phyloP scores from a whole-genome alignment of 371 early-diverging fungal genomes.

The Mucor plumbeus region DNA sequence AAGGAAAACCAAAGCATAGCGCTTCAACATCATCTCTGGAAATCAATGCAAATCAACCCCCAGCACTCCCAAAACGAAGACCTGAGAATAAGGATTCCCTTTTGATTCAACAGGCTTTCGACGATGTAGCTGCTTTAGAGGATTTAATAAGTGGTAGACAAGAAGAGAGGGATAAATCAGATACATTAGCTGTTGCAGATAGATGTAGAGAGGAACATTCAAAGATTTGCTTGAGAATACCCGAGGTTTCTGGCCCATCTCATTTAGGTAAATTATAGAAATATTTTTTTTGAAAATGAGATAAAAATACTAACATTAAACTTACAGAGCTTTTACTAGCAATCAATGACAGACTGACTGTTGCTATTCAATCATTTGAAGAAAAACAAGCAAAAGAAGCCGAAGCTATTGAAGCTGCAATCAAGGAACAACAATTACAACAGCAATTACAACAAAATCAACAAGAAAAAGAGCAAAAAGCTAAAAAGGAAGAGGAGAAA shows the following conservation, averaged over 20 bases:
- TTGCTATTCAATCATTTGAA: constrained; percentile 30
- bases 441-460: constrained; percentile 3
- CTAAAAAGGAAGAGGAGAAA: constrained; percentile 1
- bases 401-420: constrained; percentile 1
- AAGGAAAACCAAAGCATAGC: constrained; percentile 3
- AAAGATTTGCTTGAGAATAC: constrained; percentile 39
- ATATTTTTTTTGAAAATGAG: background rate
- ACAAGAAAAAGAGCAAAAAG: background rate
- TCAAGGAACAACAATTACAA: background rate
- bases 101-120: constrained; percentile 12
- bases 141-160: background rate
- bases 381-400: constrained; percentile 13
- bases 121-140: constrained; percentile 8
- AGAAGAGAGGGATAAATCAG: background rate
- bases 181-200: background rate
- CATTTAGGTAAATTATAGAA: constrained; percentile 42
- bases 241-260: constrained; percentile 36
- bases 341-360: constrained; percentile 45
- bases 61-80: background rate
- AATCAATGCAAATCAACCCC: background rate
- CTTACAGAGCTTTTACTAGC: constrained; percentile 35
- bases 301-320: background rate
- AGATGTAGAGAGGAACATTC: constrained; percentile 41
- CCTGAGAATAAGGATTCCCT: background rate
- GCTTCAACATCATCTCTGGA: background rate